Evolutionary conservation across 2,329 filamentous ascomycete species (phyloP), one percentile per base, ranked within the genome.

Genomic region (Rhinocladiella similis): DNA sequence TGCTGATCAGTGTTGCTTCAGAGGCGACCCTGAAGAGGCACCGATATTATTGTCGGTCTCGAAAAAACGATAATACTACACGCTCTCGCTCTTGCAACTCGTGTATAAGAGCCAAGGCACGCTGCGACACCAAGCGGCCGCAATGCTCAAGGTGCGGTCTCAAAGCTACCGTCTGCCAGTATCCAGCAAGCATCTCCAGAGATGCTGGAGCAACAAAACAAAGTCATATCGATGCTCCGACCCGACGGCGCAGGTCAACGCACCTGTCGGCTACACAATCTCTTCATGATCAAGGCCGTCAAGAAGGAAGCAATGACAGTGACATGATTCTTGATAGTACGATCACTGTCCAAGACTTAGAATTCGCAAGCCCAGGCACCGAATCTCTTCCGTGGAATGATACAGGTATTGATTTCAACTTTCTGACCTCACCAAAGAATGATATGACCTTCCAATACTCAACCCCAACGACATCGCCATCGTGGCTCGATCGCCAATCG

Each of bases 21-120:
- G 74, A 68, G 45, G 69, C 74, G 7, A 74, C 74, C 9, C 57
- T 76, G 56, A 77, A 75, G 62, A 72, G 75, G 65, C 74, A 77
- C 67, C 70, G 71, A 43, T 77, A 77, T 59, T 77, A 77, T 41
- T 77, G 75, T 61, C 73, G 74, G 18, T 74, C 73, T 64, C 66
- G 72, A 59, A 69, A 61, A 61, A 52, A 29, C 47, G 63, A 64
- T 41, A 58, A 16, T 43, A 58, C 58, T 18, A 54, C 47, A 46
- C 66, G 70, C 12, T 35, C 66, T 58, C 66, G 72, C 35, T 74
- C 74, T 46, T 77, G 74, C 63, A 51, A 70, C 16, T 62, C 67
- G 35, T 77, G 75, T 63, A 71, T 67, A 3, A 70, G 57, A 63
- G 60, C 57, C 2, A 77, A 77, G 63, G 63, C 65, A 13, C 70